These are phyloP conservation scores for Mortierella antarctica DNA, from an alignment of 192 early-diverging fungal genomes.

Conservation along the genomic window DNA sequence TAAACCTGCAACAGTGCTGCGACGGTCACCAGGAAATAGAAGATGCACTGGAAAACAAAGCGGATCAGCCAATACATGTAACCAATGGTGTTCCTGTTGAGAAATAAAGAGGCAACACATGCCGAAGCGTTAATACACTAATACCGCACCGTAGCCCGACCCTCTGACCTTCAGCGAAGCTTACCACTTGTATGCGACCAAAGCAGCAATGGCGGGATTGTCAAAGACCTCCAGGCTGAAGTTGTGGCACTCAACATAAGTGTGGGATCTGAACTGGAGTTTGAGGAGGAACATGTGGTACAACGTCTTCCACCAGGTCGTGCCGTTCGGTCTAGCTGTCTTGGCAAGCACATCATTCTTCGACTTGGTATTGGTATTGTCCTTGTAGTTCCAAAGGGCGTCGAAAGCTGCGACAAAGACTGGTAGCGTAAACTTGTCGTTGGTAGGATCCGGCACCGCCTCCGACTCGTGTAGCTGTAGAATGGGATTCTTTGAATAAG, in stretches of 20 bases:
- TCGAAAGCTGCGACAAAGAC: slow-evolving; percentile 15
- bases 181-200: slow-evolving; percentile 28
- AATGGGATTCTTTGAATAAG: neutral
- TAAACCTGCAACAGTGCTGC: slow-evolving; percentile 22
- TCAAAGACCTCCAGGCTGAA: slow-evolving; percentile 11
- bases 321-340: neutral
- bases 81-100: slow-evolving; percentile 18
- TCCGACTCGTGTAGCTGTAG: neutral
- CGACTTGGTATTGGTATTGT: neutral
- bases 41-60: slow-evolving; percentile 1
- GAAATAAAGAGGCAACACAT: neutral
- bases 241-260: neutral
- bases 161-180: neutral
- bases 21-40: slow-evolving; percentile 8
- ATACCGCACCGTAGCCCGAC: too few species aligned
- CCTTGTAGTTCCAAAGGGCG: slow-evolving; percentile 5
- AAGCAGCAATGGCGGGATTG: slow-evolving; percentile 14
- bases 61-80: slow-evolving; percentile 5
- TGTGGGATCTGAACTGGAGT: neutral
- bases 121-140: neutral
- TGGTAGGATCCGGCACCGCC: neutral
- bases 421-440: neutral
- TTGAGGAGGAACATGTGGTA: neutral
- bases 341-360: neutral
- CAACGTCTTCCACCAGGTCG: slow-evolving; percentile 6